Conservation (phyloP, 2,329 filamentous ascomycete genomes). For the Penicillium frequentans region DNA sequence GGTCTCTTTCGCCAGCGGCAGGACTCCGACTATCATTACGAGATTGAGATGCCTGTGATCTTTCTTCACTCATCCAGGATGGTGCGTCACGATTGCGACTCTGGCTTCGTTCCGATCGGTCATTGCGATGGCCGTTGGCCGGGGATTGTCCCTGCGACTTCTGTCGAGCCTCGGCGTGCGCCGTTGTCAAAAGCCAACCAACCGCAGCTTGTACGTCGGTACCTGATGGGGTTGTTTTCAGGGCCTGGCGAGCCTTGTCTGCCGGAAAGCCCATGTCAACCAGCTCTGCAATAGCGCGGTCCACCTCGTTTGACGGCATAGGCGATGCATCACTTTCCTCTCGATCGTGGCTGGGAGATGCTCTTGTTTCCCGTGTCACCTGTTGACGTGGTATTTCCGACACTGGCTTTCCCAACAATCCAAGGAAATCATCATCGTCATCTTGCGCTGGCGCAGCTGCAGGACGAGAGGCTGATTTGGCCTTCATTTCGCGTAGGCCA, state of each 20-base stretch:
- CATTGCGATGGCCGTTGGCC: constrained; percentile 16
- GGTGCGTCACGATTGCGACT: constrained; percentile 43
- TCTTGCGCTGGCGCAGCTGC: constrained; percentile 46
- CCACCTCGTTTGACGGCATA: constrained; percentile 55
- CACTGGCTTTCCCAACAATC: constrained; percentile 60
- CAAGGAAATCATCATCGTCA: constrained; percentile 64
- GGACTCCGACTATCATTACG: constrained; percentile 33
- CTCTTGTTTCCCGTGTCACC: constrained; percentile 23
- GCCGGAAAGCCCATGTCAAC: constrained; percentile 92
- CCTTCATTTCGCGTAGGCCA: constrained; percentile 67
- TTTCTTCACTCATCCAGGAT: constrained; percentile 64
- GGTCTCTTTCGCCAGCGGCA: constrained; percentile 65
- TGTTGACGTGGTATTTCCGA: constrained; percentile 47
- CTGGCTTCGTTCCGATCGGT: constrained; percentile 25
- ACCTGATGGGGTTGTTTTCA: constrained; percentile 77
- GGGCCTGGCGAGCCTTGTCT: constrained; percentile 76
- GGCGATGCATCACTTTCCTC: constrained; percentile 19
- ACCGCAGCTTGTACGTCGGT: constrained; percentile 83
- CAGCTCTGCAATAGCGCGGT: constrained; percentile 80
- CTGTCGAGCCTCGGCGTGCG: constrained; percentile 78
- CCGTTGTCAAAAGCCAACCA: constrained; percentile 85
- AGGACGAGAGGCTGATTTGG: constrained; percentile 50
- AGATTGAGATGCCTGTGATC: constrained; percentile 20
- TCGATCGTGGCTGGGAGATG: constrained; percentile 11
- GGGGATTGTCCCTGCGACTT: constrained; percentile 51